phyloP scores from a whole-genome alignment of 306 rosid genomes.

The Rubus parviflorus region DNA sequence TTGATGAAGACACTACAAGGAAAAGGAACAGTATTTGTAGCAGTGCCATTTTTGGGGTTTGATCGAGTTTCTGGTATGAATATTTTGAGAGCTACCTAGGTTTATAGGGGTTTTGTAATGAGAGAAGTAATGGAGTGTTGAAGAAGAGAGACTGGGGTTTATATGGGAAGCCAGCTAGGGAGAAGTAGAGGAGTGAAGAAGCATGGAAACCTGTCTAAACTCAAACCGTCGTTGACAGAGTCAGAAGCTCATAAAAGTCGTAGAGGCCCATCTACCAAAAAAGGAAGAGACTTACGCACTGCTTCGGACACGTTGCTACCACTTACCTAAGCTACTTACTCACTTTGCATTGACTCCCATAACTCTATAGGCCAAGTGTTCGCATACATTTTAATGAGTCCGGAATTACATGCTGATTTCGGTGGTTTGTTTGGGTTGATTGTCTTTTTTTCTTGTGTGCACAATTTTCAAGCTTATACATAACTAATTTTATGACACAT shows the following conservation, averaged over 20 bases:
- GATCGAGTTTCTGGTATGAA: neutral
- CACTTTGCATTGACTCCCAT: neutral
- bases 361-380: neutral
- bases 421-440: neutral
- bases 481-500: too few species aligned
- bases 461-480: too few species aligned
- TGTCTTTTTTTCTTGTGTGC: neutral
- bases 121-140: neutral
- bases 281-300: neutral
- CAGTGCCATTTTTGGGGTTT: neutral
- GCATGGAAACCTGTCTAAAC: neutral
- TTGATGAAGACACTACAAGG: neutral
- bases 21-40: neutral
- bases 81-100: neutral
- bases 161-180: neutral
- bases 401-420: neutral
- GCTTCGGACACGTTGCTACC: neutral
- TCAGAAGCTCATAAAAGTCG: constrained; percentile 1
- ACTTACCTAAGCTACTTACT: neutral
- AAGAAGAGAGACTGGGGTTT: neutral
- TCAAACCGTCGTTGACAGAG: neutral
- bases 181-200: neutral
- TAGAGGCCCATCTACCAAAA: neutral
- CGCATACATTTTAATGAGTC: neutral
- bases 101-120: neutral